These are phyloP conservation scores for Drechslera avenae DNA, from an alignment of 2,329 filamentous ascomycete species.

Conservation along the genomic window DNA sequence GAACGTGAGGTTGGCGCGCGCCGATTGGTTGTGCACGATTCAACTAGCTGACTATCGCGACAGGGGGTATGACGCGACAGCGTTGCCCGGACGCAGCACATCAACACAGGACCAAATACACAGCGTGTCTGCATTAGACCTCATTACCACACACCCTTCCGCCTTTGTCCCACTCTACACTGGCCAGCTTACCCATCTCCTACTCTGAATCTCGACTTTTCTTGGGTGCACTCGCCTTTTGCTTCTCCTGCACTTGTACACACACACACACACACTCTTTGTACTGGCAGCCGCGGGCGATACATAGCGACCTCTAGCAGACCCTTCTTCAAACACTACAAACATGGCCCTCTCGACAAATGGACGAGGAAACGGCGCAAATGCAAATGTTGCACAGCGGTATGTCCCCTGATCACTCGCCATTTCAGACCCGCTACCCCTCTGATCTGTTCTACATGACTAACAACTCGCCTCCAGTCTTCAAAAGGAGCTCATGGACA, in stretches of 20 bases:
- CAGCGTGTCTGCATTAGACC: conserved; percentile 1
- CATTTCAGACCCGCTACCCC: conserved; percentile 47
- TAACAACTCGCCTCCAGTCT: conserved; percentile 64
- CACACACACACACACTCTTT: no score
- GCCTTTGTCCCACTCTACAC: background rate
- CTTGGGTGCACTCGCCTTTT: background rate
- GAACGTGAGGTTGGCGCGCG: conserved; percentile 19
- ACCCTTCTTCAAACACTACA: background rate
- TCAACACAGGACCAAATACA: conserved; percentile 24
- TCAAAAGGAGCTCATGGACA: conserved; percentile 96
- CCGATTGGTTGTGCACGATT: conserved; percentile 19
- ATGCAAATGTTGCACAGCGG: conserved; percentile 56
- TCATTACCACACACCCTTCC: background rate
- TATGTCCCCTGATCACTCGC: conserved; percentile 28
- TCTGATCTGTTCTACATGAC: background rate
- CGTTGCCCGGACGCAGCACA: conserved; percentile 15
- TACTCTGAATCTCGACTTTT: background rate
- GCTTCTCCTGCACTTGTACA: background rate
- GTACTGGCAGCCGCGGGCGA: no score
- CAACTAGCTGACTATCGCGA: conserved; percentile 4
- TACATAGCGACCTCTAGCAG: no score
- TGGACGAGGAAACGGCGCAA: conserved; percentile 38
- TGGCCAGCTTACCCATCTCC: background rate
- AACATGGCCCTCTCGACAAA: conserved; percentile 36
- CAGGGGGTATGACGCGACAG: conserved; percentile 17